phyloP scores from a whole-genome alignment of 2,329 filamentous ascomycete species.

The Cladosporium velox region DNA sequence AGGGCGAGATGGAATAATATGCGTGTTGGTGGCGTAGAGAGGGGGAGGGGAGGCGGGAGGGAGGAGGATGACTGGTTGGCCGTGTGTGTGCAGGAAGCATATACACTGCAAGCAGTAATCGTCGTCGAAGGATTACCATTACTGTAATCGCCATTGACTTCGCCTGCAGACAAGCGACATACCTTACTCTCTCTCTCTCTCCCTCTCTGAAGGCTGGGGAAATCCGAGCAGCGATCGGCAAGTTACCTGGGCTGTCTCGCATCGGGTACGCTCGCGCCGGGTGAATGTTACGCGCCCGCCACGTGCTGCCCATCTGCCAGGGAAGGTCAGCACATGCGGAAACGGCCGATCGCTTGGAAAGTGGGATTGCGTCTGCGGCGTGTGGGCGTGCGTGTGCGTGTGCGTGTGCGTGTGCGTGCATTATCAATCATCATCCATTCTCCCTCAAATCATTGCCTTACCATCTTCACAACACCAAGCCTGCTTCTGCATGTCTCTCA shows the following conservation, averaged over 20 bases:
- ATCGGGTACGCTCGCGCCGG: background rate
- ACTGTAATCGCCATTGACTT: background rate
- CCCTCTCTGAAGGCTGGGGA: background rate
- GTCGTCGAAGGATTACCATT: background rate
- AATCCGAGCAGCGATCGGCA: background rate
- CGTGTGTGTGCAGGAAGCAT: background rate
- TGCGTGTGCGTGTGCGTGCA: background rate
- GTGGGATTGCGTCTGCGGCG: conserved; percentile 1
- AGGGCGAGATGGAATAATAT: background rate
- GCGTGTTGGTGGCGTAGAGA: conserved; percentile 9
- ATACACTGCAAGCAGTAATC: background rate
- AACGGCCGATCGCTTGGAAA: conserved; percentile 3
- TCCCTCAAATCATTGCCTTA: too few relatives aligned
- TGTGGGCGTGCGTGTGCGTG: background rate
- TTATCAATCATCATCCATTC: too few relatives aligned
- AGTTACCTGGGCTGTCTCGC: background rate
- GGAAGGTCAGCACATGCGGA: background rate
- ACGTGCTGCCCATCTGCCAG: conserved; percentile 4
- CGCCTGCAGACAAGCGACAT: background rate
- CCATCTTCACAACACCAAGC: background rate
- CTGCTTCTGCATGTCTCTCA: too few relatives aligned
- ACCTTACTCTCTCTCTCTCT: too few relatives aligned
- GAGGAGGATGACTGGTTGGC: background rate
- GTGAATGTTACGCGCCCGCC: background rate
- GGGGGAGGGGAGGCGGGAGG: background rate